These are phyloP conservation scores for Tricholoma matsutake DNA, from an alignment of 768 basidiomycete species.

Conservation along the genomic window DNA sequence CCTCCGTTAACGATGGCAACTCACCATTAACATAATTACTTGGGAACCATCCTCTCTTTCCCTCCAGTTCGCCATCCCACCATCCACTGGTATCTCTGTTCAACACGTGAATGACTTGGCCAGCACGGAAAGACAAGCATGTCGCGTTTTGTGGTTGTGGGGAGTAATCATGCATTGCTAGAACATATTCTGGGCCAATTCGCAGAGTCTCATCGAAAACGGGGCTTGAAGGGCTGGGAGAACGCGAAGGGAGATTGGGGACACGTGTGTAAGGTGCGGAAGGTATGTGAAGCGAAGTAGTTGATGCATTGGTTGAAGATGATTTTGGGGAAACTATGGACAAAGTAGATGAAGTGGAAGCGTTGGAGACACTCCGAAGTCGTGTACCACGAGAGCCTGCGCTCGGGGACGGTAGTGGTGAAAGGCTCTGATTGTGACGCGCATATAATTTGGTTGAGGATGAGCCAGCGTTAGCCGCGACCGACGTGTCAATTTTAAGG, in stretches of 20 bases:
- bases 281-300: constrained; percentile 47
- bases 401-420: constrained; percentile 30
- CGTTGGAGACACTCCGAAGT: constrained; percentile 49
- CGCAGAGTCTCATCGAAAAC: constrained; percentile 49
- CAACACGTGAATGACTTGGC: constrained; percentile 88
- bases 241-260: constrained; percentile 25
- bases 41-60: constrained; percentile 94
- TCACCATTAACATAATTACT: constrained; percentile 89
- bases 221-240: constrained; percentile 41
- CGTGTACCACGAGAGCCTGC: constrained; percentile 35
- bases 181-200: constrained; percentile 64
- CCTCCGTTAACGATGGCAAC: constrained; percentile 52
- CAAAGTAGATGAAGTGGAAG: constrained; percentile 54
- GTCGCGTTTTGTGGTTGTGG: constrained; percentile 70
- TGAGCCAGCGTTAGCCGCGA: constrained; percentile 29
- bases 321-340: constrained; percentile 55
- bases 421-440: constrained; percentile 26
- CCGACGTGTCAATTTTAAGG: constrained; percentile 49
- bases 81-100: constrained; percentile 88
- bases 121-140: constrained; percentile 85
- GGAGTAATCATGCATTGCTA: constrained; percentile 89
- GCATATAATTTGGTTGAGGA: constrained; percentile 26
- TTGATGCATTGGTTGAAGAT: constrained; percentile 52
- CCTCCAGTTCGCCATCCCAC: constrained; percentile 98
- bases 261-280: constrained; percentile 17